These are phyloP conservation scores for Penicillium sclerotigenum DNA, from an alignment of 2,329 filamentous ascomycete genomes.

Conservation along the genomic window DNA sequence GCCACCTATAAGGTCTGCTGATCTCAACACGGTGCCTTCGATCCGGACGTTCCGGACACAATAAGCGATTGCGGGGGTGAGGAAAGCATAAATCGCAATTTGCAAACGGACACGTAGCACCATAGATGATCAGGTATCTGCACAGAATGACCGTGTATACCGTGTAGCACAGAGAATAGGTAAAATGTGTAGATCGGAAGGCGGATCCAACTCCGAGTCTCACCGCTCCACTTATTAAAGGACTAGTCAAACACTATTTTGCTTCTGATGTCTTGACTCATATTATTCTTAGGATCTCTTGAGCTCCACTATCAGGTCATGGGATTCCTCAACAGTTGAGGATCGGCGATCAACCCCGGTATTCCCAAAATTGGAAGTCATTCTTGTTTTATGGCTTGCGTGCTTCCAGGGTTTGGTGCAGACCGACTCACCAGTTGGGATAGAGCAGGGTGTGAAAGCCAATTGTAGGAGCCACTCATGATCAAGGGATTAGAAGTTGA, in stretches of 20 bases:
- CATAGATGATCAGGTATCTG: background rate
- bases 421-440: background rate
- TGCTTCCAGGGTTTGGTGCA: background rate
- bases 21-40: background rate
- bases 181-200: slow-evolving; percentile 2
- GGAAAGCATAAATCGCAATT: background rate
- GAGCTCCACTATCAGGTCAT: slow-evolving; percentile 1
- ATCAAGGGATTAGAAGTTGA: background rate
- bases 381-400: background rate
- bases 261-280: background rate
- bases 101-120: slow-evolving; percentile 2
- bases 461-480: slow-evolving; percentile 5
- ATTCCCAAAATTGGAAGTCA: background rate
- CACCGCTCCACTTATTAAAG: slow-evolving; percentile 18
- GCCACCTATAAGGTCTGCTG: slow-evolving; percentile 2
- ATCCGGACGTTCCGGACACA: background rate
- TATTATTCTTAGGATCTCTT: background rate
- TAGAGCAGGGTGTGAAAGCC: background rate
- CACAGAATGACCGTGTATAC: background rate
- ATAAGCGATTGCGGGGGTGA: slow-evolving; percentile 5
- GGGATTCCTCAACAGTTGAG: slow-evolving; percentile 18
- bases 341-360: background rate
- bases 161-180: slow-evolving; percentile 1
- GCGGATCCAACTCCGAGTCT: slow-evolving; percentile 7
- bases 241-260: background rate